Evolutionary conservation across 139 green algal species (phyloP).

Genomic region (Chlorella sorokiniana): DNA sequence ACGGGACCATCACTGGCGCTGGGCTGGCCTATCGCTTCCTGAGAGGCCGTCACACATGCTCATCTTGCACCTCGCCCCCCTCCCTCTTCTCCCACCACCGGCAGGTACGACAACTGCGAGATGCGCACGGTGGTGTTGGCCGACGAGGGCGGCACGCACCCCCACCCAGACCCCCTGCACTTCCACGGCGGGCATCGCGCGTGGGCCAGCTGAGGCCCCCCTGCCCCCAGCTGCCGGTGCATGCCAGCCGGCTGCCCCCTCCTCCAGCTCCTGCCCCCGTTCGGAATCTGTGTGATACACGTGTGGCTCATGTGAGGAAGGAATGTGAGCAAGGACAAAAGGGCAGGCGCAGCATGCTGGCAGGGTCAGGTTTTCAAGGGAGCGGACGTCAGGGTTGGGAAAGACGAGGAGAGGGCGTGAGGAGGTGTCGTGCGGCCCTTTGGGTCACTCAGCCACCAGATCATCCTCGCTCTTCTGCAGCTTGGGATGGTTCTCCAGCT

Average conservation of each 20-base stretch:
- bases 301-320: too few species aligned
- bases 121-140: slow-evolving; percentile 57
- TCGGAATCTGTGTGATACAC: too few species aligned
- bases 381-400: too few species aligned
- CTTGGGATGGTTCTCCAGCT: slow-evolving; percentile 29
- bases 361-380: too few species aligned
- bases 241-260: too few species aligned
- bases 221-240: too few species aligned
- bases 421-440: background rate
- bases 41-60: background rate
- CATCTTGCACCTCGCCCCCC: background rate
- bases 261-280: too few species aligned
- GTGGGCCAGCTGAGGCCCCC: background rate
- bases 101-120: slow-evolving; percentile 64
- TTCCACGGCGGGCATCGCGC: slow-evolving; percentile 30
- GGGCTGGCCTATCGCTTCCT: background rate
- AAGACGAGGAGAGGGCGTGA: too few species aligned
- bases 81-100: background rate
- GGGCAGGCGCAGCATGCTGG: too few species aligned
- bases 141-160: slow-evolving; percentile 36
- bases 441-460: too few species aligned
- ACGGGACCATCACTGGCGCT: background rate
- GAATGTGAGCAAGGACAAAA: too few species aligned
- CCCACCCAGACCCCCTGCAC: slow-evolving; percentile 23
- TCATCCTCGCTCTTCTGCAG: slow-evolving; percentile 6